Evolutionary conservation across 345 rosid species (phyloP).

Genomic region (Microthlaspi erraticum): DNA sequence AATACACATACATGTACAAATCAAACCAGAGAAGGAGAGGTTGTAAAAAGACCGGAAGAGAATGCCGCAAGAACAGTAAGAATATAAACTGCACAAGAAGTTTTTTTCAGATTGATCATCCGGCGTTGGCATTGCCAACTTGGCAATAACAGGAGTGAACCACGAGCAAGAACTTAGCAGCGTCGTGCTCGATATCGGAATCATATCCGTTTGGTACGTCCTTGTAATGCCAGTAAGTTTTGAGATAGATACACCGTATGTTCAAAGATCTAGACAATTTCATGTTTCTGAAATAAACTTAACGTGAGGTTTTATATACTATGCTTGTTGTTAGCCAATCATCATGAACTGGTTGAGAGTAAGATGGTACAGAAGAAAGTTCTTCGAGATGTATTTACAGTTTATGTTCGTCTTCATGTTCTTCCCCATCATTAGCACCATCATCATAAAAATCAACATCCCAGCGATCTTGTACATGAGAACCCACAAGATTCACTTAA

Average conservation of each 20-base stretch:
- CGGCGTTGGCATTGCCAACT: too few species aligned
- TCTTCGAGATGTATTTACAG: constrained; percentile 83
- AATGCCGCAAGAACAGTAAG: too few species aligned
- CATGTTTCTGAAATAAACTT: not conserved
- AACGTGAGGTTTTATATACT: too few species aligned
- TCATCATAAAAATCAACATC: too few species aligned
- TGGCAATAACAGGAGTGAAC: constrained; percentile 84
- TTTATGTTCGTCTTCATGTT: constrained; percentile 91
- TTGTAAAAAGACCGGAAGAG: too few species aligned
- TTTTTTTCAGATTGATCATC: constrained; percentile 62
- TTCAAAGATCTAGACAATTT: not conserved
- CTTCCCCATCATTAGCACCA: too few species aligned
- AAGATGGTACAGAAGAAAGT: constrained; percentile 85
- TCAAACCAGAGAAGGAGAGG: not conserved
- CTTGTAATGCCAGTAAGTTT: constrained; percentile 73
- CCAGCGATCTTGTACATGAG: too few species aligned
- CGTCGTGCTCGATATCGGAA: constrained; percentile 55
- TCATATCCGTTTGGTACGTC: constrained; percentile 72
- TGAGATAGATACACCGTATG: not conserved
- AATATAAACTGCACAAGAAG: too few species aligned
- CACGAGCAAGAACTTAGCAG: constrained; percentile 56
- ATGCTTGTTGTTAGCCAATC: constrained; percentile 72
- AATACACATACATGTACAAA: not conserved
- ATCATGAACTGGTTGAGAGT: constrained; percentile 90
- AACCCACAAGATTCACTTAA: too few species aligned